phyloP scores from a whole-genome alignment of 2,329 filamentous ascomycete genomes.

The Aureobasidium sp. region DNA sequence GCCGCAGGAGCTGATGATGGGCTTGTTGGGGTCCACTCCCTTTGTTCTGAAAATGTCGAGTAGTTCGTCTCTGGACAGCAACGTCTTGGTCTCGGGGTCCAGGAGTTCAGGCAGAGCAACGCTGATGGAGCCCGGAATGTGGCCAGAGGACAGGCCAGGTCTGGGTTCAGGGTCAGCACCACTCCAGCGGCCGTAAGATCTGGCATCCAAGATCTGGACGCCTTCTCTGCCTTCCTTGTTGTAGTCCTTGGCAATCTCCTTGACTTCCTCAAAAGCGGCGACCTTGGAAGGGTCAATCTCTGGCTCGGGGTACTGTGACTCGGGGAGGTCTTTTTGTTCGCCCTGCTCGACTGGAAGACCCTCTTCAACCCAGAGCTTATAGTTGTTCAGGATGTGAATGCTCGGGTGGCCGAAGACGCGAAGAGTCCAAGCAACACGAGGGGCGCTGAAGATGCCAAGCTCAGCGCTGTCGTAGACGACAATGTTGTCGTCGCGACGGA shows the following conservation, averaged over 20 bases:
- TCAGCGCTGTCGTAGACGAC: slow-evolving; percentile 93
- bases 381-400: slow-evolving; percentile 93
- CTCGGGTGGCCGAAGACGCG: slow-evolving; percentile 80
- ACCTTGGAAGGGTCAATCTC: slow-evolving; percentile 54
- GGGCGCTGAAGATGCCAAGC: slow-evolving; percentile 88
- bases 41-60: slow-evolving; percentile 70
- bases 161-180: slow-evolving; percentile 82
- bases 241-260: slow-evolving; percentile 64
- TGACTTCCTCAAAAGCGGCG: slow-evolving; percentile 74
- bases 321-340: slow-evolving; percentile 45
- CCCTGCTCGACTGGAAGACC: slow-evolving; percentile 79
- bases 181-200: slow-evolving; percentile 70
- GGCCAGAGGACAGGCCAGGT: slow-evolving; percentile 73
- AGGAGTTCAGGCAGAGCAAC: slow-evolving; percentile 74
- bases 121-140: slow-evolving; percentile 82
- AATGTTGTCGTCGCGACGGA: slow-evolving; percentile 77
- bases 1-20: slow-evolving; percentile 82
- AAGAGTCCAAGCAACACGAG: slow-evolving; percentile 89
- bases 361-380: slow-evolving; percentile 83
- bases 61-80: slow-evolving; percentile 66
- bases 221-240: slow-evolving; percentile 78
- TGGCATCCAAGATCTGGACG: slow-evolving; percentile 83
- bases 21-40: slow-evolving; percentile 68
- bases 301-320: slow-evolving; percentile 37
- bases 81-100: slow-evolving; percentile 74